Percentiles rank a stretch among this genome's conserved stretches.
Evolutionary conservation across 306 rosid genomes (phyloP).

Genomic region (Corylus heterophylla): DNA sequence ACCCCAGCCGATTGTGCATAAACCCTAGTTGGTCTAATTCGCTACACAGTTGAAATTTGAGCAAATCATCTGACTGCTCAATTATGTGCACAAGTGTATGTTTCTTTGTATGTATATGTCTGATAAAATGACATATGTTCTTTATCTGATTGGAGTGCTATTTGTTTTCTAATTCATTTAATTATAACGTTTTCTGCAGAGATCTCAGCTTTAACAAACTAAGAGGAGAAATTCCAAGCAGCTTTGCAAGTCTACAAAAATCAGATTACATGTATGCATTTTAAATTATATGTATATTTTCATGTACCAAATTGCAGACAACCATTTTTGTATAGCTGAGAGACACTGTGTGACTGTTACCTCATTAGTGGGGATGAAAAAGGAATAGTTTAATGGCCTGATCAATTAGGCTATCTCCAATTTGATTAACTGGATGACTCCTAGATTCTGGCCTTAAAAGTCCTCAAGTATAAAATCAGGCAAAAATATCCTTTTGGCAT

Average conservation of each 20-base stretch:
- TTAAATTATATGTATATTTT: not conserved
- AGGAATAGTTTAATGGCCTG: not conserved
- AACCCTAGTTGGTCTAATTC: no score
- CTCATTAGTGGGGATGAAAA: not conserved
- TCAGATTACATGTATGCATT: conserved; percentile 49
- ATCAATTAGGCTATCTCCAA: not conserved
- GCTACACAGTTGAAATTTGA: no score
- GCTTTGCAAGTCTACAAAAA: conserved; percentile 20
- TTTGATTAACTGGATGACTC: not conserved
- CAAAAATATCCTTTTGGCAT: not conserved
- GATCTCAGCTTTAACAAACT: conserved; percentile 81
- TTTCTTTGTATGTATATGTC: no score
- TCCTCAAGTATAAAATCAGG: not conserved
- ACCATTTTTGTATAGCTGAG: not conserved
- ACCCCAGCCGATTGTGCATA: no score
- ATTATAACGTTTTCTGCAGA: conserved; percentile 43
- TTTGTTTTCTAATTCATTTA: not conserved
- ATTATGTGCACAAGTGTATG: no score
- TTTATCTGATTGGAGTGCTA: not conserved
- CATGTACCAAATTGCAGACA: not conserved
- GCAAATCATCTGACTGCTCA: no score
- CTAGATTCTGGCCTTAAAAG: not conserved
- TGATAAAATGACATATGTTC: not conserved
- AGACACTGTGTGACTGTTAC: not conserved
- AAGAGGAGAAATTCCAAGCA: conserved; percentile 55